A percentile compares a stretch with the other conserved stretches of the same genome.
phyloP scores from a whole-genome alignment of 2,329 filamentous ascomycete genomes.

The Bertia moriformis region DNA sequence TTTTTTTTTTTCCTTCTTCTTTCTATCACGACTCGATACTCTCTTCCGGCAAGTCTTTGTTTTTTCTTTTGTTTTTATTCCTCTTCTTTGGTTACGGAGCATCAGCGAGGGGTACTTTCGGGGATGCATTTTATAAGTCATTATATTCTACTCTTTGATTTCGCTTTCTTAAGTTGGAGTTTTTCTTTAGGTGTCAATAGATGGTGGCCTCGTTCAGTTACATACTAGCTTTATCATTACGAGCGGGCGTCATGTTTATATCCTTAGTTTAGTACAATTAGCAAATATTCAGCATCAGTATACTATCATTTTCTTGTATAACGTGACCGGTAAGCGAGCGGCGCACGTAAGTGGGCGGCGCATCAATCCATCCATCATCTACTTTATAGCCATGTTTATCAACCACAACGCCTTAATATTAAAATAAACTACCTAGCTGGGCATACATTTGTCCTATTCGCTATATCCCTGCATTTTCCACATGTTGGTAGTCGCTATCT shows the following conservation, averaged over 20 bases:
- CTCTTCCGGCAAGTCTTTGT: not conserved
- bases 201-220: not conserved
- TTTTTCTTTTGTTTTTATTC: constrained; percentile 3
- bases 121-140: constrained; percentile 8
- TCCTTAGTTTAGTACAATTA: too few relatives aligned
- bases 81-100: constrained; percentile 8
- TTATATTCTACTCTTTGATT: constrained; percentile 1
- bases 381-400: too few relatives aligned
- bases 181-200: constrained; percentile 2
- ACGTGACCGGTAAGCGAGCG: too few relatives aligned
- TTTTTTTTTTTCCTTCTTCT: not conserved
- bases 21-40: not conserved
- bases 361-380: too few relatives aligned
- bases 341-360: too few relatives aligned
- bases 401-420: too few relatives aligned
- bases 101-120: constrained; percentile 12
- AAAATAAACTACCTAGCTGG: too few relatives aligned
- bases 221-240: not conserved
- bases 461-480: too few relatives aligned
- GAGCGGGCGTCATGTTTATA: not conserved
- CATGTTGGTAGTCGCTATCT: too few relatives aligned
- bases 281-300: too few relatives aligned
- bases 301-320: too few relatives aligned
- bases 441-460: too few relatives aligned
- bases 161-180: constrained; percentile 2